Percentiles rank a stretch among this genome's conserved stretches.
Conservation (phyloP, 495 filamentous ascomycete species). For the Podospora comata region DNA sequence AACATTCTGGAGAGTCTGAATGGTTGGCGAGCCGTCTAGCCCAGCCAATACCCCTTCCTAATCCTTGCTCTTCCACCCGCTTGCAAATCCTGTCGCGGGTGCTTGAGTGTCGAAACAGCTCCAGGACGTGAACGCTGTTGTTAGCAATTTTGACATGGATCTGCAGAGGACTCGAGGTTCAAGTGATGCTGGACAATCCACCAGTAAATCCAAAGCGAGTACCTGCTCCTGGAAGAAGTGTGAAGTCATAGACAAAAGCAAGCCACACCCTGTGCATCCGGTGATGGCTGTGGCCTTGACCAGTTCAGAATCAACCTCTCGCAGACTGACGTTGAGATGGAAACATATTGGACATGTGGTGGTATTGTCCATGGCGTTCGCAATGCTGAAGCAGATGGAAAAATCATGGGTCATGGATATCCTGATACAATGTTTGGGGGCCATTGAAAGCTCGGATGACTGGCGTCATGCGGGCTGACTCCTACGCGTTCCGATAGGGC, state of each 20-base stretch:
- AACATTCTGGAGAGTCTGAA: background rate
- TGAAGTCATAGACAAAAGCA: background rate
- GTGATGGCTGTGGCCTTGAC: background rate
- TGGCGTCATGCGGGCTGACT: background rate
- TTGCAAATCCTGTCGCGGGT: background rate
- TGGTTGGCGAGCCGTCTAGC: background rate
- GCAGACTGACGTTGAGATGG: background rate
- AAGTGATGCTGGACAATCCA: background rate
- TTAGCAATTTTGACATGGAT: background rate
- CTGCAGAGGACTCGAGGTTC: background rate
- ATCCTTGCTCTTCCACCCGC: background rate
- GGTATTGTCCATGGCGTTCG: background rate
- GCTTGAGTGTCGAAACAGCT: background rate
- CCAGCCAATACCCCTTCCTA: background rate
- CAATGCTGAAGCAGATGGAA: background rate
- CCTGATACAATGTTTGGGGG: too few relatives aligned
- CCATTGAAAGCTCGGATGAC: background rate
- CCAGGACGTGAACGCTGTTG: background rate
- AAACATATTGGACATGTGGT: background rate
- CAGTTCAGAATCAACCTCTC: background rate
- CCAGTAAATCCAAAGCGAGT: too few relatives aligned
- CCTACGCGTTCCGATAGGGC: background rate
- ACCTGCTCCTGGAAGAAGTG: too few relatives aligned
- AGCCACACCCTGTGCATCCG: background rate
- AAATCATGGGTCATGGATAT: too few relatives aligned